Conservation (phyloP, 2,329 filamentous ascomycete genomes). For the Cercospora citrullina region DNA sequence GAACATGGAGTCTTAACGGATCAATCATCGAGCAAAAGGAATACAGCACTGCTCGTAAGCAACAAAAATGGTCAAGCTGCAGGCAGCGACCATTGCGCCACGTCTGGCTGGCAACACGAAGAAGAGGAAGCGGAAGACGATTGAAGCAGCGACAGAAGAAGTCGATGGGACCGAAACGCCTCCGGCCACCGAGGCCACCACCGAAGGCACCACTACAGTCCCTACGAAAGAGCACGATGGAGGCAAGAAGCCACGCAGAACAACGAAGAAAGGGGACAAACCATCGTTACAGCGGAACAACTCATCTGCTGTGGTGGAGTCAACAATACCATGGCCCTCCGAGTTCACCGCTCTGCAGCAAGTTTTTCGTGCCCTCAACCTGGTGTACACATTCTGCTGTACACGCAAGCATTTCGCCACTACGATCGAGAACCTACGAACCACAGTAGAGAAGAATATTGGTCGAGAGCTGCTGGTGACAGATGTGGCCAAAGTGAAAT, state of each 20-base stretch:
- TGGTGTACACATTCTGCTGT: slow-evolving; percentile 93
- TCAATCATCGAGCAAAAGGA: background rate
- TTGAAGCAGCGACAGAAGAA: slow-evolving; percentile 6
- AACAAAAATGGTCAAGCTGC: slow-evolving; percentile 46
- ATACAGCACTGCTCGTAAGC: background rate
- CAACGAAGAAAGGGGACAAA: slow-evolving; percentile 42
- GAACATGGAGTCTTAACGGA: background rate
- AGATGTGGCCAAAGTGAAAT: slow-evolving; percentile 80
- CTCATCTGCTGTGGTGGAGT: slow-evolving; percentile 55
- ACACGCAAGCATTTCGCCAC: slow-evolving; percentile 90
- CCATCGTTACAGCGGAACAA: slow-evolving; percentile 47
- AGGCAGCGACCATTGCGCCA: slow-evolving; percentile 45
- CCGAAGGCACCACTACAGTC: slow-evolving; percentile 43
- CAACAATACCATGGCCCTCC: slow-evolving; percentile 68
- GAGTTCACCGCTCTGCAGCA: slow-evolving; percentile 71
- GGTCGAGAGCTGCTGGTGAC: slow-evolving; percentile 68
- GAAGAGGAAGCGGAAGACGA: slow-evolving; percentile 22
- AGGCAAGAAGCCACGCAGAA: slow-evolving; percentile 53
- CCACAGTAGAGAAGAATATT: slow-evolving; percentile 80
- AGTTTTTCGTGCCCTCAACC: slow-evolving; percentile 80
- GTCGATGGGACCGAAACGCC: slow-evolving; percentile 10
- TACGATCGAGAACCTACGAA: slow-evolving; percentile 84
- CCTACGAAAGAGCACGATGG: slow-evolving; percentile 61
- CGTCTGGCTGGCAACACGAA: slow-evolving; percentile 16
- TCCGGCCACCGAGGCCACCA: slow-evolving; percentile 26